Evolutionary conservation across 1,284 basidiomycete genomes (phyloP), one percentile per base, ranked within the genome.

Genomic region (Tremellales sp.): DNA sequence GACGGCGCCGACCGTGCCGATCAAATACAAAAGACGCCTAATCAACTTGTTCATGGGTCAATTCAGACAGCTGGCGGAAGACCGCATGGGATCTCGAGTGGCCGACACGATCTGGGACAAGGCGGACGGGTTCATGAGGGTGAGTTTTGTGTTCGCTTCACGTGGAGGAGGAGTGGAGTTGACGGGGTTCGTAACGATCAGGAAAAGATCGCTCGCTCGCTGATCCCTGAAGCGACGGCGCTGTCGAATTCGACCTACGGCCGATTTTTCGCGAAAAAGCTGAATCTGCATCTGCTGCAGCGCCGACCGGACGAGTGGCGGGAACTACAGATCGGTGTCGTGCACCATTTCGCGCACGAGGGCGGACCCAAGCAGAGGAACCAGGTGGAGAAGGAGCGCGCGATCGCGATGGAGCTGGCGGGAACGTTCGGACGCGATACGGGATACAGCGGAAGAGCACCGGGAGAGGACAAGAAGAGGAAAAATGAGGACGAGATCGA

Each of bases 41-140:
- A 78, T 91, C 43, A 73, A 84, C 63, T 76, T 78, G 1, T 82
- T 93, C 56, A 80, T 90, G 35, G 86, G 84, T 3, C 78, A 83
- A 48, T 94, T 84, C 68, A 82, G 85, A 60, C 63, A 73, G 25
- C 80, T 97, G 19, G 86, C 87, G 2, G 83, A 91, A 64, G 87
- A 94, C 66, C 81, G 86, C 21, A 82, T 94, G 55, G 92, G 93
- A 39, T 89, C 86, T 58, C 79, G 89, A 42, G 83, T 97, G 1
- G 87, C 82, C 3, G 92, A 93, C 61, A 81, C 85, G 21, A 86
- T 85, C 57, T 97, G 89, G 87, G 81, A 78, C 1, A 81, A 80
- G 49, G 84, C 87, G 13, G 93, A 97, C 72, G 85, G 88, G 1
- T 95, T 86, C 72, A 78, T 94, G 57, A 91, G 86, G 76, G 88